phyloP scores from a whole-genome alignment of 1,284 basidiomycete genomes.

The Cryptococcus sp. region DNA sequence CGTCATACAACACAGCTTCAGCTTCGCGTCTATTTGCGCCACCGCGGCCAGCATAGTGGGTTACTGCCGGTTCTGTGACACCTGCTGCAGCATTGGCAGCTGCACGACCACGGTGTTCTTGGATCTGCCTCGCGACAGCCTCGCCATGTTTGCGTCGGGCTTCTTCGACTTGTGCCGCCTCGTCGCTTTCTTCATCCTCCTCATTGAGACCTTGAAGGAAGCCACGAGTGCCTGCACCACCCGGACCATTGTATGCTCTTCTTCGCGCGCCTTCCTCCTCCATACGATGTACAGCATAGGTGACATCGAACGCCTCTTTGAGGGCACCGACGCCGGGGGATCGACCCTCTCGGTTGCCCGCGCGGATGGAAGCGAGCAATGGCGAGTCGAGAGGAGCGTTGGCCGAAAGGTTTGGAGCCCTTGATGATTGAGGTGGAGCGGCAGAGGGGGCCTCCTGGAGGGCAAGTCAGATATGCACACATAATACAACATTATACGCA shows the following conservation, averaged over 20 bases:
- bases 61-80: slow-evolving; percentile 51
- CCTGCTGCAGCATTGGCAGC: slow-evolving; percentile 54
- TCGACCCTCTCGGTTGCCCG: slow-evolving; percentile 71
- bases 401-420: slow-evolving; percentile 26
- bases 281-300: slow-evolving; percentile 98
- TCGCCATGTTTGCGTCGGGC: slow-evolving; percentile 59
- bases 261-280: slow-evolving; percentile 93
- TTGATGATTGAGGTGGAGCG: slow-evolving; percentile 61
- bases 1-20: slow-evolving; percentile 61
- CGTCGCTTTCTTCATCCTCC: slow-evolving; percentile 74
- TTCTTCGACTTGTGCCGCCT: slow-evolving; percentile 57
- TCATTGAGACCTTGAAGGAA: slow-evolving; percentile 88
- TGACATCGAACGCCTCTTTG: slow-evolving; percentile 98
- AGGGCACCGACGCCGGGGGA: slow-evolving; percentile 89
- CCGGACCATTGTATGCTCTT: slow-evolving; percentile 72
- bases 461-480: slow-evolving; percentile 1
- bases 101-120: slow-evolving; percentile 48
- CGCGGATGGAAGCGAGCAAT: slow-evolving; percentile 75
- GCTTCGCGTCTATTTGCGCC: slow-evolving; percentile 56
- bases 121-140: slow-evolving; percentile 53
- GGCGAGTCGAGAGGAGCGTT: slow-evolving; percentile 83
- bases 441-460: slow-evolving; percentile 48
- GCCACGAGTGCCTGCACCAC: slow-evolving; percentile 74
- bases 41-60: slow-evolving; percentile 53
- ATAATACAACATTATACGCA: background rate